phyloP scores from a whole-genome alignment of 2,329 filamentous ascomycete genomes.

The Verticillium longisporum region DNA sequence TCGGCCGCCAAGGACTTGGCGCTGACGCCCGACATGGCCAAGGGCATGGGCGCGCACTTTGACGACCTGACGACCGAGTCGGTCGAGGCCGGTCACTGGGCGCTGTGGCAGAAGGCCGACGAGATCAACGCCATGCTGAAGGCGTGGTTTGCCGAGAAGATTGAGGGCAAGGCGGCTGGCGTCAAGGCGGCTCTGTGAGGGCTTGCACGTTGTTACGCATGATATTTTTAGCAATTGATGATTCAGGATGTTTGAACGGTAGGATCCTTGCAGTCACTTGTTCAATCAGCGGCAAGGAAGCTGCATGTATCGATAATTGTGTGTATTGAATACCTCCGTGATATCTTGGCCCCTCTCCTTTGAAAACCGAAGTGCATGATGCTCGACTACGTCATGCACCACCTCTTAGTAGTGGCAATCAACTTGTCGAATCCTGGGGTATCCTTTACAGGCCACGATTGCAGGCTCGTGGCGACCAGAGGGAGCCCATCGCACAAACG shows the following conservation, averaged over 20 bases:
- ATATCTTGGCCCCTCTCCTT: no score
- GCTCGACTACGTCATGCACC: no score
- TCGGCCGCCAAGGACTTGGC: conserved; percentile 64
- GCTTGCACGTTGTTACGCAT: neutral
- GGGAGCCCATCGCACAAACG: neutral
- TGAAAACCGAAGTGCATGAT: no score
- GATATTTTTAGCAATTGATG: neutral
- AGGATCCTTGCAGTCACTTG: no score
- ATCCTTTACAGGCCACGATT: no score
- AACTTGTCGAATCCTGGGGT: no score
- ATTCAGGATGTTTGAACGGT: neutral
- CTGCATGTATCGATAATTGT: no score
- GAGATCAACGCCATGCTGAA: conserved; percentile 64
- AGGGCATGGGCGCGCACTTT: conserved; percentile 63
- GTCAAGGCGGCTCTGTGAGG: neutral
- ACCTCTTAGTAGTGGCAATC: no score
- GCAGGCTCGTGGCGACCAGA: neutral
- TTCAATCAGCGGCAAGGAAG: no score
- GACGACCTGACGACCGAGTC: conserved; percentile 57
- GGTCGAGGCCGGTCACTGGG: conserved; percentile 75
- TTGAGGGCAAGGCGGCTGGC: neutral
- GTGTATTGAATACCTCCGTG: no score
- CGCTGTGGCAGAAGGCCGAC: conserved; percentile 63
- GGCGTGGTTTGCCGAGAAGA: conserved; percentile 49
- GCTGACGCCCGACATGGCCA: conserved; percentile 64